These are phyloP conservation scores for Ceratocystis diversiconidia DNA, from an alignment of 2,329 filamentous ascomycete species.

Conservation along the genomic window DNA sequence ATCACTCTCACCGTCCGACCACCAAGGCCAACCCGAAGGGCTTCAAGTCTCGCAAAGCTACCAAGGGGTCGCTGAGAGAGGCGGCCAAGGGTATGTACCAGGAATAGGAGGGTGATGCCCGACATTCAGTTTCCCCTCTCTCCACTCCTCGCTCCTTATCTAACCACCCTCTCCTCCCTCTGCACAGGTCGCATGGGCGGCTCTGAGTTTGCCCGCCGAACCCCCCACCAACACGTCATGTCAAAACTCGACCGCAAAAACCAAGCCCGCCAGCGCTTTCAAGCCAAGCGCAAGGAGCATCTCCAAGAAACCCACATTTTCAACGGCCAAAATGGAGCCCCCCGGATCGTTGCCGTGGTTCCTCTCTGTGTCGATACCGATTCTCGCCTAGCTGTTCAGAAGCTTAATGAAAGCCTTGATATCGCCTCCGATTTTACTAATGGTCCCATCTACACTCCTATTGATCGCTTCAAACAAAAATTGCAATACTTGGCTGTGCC, in stretches of 20 bases:
- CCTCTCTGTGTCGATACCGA: slow-evolving; percentile 66
- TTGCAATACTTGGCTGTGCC: slow-evolving; percentile 68
- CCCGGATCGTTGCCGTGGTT: slow-evolving; percentile 75
- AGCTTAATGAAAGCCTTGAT: slow-evolving; percentile 67
- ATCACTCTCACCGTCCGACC: slow-evolving; percentile 83
- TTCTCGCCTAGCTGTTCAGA: slow-evolving; percentile 48
- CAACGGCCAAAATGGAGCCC: slow-evolving; percentile 70
- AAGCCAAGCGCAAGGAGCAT: slow-evolving; percentile 71
- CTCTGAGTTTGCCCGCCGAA: slow-evolving; percentile 62
- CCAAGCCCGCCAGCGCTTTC: slow-evolving; percentile 79
- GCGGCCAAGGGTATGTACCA: slow-evolving; percentile 54
- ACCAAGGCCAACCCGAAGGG: slow-evolving; percentile 79
- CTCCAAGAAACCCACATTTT: slow-evolving; percentile 69
- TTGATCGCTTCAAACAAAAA: slow-evolving; percentile 92
- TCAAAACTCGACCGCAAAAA: slow-evolving; percentile 93
- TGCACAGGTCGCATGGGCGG: slow-evolving; percentile 55
- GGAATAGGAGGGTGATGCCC: too few species aligned
- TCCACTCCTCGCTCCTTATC: background rate
- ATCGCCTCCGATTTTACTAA: slow-evolving; percentile 50
- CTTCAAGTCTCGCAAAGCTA: slow-evolving; percentile 84
- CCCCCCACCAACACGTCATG: slow-evolving; percentile 91
- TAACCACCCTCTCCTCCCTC: background rate
- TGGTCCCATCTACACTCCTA: slow-evolving; percentile 44
- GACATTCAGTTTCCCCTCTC: slow-evolving; percentile 18
- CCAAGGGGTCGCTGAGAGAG: slow-evolving; percentile 76